Evolutionary conservation across 1,284 basidiomycete species (phyloP), one percentile per base, ranked within the genome.

Genomic region (Fistulina hepatica): DNA sequence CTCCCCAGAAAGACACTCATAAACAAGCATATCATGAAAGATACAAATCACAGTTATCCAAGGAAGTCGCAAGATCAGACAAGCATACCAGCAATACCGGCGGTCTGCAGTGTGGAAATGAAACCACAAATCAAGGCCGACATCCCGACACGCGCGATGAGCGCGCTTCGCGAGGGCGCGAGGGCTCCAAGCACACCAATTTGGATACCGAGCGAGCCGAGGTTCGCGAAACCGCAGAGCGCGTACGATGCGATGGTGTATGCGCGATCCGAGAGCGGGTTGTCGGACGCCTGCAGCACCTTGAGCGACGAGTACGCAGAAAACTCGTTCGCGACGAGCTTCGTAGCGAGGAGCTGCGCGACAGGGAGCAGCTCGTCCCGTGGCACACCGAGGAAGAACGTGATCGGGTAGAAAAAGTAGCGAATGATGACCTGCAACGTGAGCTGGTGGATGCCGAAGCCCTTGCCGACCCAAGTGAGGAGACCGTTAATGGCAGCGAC

Each of bases 161-260:
- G 63, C 52, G 71, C 80, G 35, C 68, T 67, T 44, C 79, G 72
- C 16, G 74, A 74, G n/a, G 89, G 89, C 15, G 86, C 83, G 42
- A 93, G 68, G 27, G 85, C 84, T 44, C 75, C 69, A 36, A 93
- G 70, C 49, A 93, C 88, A 58, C 90, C 91, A 44, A 93, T 81
- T 60, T 92, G 86, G 53, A 93, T 90, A 58, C 89, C 91, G 28
- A 91, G 63, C 24, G 84, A 88, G 44, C 78, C 72, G 26, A 89
- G 65, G 61, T 94, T 94, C 40, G 86, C 88, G 54, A 94, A 94
- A 8, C 90, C 90, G 56, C 90, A 92, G 28, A 90, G 78, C 26
- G 80, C 79, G 53, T 89, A 90, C 22, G 79, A 78, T 27, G 78
- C 73, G 49, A 92, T 89, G 38, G 75, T 82, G 59, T 67, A 85